phyloP scores from a whole-genome alignment of 2,329 filamentous ascomycete species.

The Cladosporium sp. region DNA sequence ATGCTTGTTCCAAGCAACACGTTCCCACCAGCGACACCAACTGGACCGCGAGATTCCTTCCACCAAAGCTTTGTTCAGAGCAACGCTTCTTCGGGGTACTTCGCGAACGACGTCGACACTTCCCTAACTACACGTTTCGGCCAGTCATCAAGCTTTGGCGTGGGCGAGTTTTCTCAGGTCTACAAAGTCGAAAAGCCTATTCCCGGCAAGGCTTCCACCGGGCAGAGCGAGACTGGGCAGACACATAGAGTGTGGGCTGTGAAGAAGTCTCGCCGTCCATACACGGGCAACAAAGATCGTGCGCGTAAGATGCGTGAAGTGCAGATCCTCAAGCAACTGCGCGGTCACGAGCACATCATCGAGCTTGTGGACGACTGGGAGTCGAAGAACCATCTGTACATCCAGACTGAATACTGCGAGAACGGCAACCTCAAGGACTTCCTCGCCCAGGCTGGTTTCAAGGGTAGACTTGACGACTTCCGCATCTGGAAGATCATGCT shows the following conservation, averaged over 20 bases:
- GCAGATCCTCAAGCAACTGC: conserved; percentile 66
- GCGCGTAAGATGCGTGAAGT: conserved; percentile 80
- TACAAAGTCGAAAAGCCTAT: conserved; percentile 63
- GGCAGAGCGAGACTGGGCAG: neutral
- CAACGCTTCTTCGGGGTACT: conserved; percentile 54
- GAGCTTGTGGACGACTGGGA: conserved; percentile 86
- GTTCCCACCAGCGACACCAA: conserved; percentile 76
- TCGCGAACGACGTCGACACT: conserved; percentile 68
- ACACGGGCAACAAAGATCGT: conserved; percentile 72
- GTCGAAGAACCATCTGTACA: conserved; percentile 76
- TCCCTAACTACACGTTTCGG: conserved; percentile 70
- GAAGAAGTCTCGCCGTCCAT: conserved; percentile 83
- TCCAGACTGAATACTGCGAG: conserved; percentile 95
- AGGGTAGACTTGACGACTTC: conserved; percentile 89
- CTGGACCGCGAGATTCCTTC: conserved; percentile 56
- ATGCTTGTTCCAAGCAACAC: conserved; percentile 36
- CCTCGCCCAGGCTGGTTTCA: conserved; percentile 71
- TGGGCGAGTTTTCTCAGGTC: conserved; percentile 89
- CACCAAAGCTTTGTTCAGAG: conserved; percentile 48
- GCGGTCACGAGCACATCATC: conserved; percentile 76
- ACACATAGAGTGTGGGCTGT: conserved; percentile 66
- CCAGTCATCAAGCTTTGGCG: conserved; percentile 71
- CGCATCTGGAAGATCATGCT: conserved; percentile 97
- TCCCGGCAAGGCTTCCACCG: conserved; percentile 15
- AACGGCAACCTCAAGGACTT: conserved; percentile 87